Conservation (phyloP, 2,329 filamentous ascomycete species). For the Cladophialophora immunda region DNA sequence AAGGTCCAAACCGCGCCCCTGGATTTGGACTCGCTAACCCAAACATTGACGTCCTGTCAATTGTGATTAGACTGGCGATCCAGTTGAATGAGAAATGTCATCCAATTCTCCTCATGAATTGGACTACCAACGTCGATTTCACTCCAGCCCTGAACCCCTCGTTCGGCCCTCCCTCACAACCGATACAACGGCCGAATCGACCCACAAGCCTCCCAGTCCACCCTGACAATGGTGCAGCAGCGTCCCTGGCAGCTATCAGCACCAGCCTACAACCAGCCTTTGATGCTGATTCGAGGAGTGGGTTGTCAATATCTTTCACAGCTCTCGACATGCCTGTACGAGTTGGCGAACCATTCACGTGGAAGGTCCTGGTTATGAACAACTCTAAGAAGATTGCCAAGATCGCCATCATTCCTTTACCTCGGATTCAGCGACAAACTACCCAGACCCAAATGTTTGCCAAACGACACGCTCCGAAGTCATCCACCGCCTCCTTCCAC, state of each 20-base stretch:
- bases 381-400: slow-evolving; percentile 62
- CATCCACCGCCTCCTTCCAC: slow-evolving; percentile 55
- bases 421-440: slow-evolving; percentile 46
- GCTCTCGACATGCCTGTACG: slow-evolving; percentile 57
- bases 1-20: slow-evolving; percentile 38
- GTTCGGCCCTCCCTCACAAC: slow-evolving; percentile 56
- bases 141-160: slow-evolving; percentile 57
- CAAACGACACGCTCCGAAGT: slow-evolving; percentile 53
- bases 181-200: slow-evolving; percentile 55
- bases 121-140: slow-evolving; percentile 60
- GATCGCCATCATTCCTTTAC: slow-evolving; percentile 63
- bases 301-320: slow-evolving; percentile 64
- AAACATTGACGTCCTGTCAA: slow-evolving; percentile 53
- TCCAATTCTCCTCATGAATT: slow-evolving; percentile 58
- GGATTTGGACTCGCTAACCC: slow-evolving; percentile 37
- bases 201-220: slow-evolving; percentile 53
- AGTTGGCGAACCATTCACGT: slow-evolving; percentile 63
- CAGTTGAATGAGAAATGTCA: slow-evolving; percentile 51
- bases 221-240: slow-evolving; percentile 11
- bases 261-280: slow-evolving; percentile 26
- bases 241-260: slow-evolving; percentile 32
- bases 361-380: slow-evolving; percentile 68
- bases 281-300: slow-evolving; percentile 21
- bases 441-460: slow-evolving; percentile 35
- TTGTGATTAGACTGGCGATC: slow-evolving; percentile 56